Base-by-base conservation (phyloP, 2,329 filamentous ascomycete species). In the Ceratocystis albifundus region DNA sequence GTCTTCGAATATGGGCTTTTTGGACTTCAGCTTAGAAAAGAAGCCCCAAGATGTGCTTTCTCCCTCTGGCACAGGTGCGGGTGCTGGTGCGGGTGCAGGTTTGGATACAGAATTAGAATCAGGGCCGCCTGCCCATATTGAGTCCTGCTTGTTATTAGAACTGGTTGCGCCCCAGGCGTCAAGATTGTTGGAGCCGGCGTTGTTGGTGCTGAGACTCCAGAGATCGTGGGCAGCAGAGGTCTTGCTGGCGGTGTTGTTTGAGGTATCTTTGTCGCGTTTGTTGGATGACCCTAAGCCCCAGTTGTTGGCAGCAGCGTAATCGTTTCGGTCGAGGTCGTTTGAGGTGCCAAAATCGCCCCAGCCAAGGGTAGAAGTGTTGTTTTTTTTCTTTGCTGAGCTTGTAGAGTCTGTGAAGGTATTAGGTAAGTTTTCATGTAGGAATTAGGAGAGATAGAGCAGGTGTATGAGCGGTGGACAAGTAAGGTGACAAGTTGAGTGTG, bases 231-330 rank as follows among this genome's bases (percentile, higher is more conserved):
- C 72, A 30, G 76, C 76, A 61, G 69, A 71, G 20, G 71, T 71
- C 61, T 74, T 73, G 64, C 72, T 74, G 48, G 70, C 63, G 65
- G 73, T 74, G 28, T 72, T 72, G 67, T 75, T 74, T 4, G 6
- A 32, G 72, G 72, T 72, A 65, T 69, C 66, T 62, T 71, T 69
- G 41, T 69, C 65, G 53, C 69, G 63, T 46, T 55, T 45, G 32
- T 41, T 20, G n/a, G 36, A 7, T 22, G n/a, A 55, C 20, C 48
- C 20, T 25, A 32, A 65, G 28, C 50, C 36, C 44, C 61, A 46
- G 41, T n/a, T 36, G 61, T 45, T 61, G 17, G 22, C 44, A 5
- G 53, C 3, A 12, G 36, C 1, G 36, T 15, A 15, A 5, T 48
- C 28, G 62, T 55, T 8, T 57, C 28, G 22, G 59, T 45, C 15